Conservation (phyloP, 148 eudicot genomes). For the Linanthus parryae region DNA sequence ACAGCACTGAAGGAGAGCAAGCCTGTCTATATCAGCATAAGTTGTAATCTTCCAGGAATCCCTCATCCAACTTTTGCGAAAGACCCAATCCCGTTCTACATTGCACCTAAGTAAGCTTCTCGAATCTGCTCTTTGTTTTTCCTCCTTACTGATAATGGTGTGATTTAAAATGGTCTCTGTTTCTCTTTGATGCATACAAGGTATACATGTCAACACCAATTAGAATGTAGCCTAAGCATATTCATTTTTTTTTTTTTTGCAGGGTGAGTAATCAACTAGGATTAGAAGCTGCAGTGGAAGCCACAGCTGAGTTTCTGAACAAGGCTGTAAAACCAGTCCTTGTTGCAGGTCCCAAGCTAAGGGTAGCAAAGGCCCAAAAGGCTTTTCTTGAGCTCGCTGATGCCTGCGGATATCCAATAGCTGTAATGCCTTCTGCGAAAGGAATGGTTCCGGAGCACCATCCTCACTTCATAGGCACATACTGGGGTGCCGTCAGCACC, state of each 20-base stretch:
- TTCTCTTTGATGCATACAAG: no score
- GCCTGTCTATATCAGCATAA: conserved; percentile 70
- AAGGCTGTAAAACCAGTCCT: conserved; percentile 79
- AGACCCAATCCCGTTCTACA: conserved; percentile 69
- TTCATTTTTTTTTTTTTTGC: conserved; percentile 4
- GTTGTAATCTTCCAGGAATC: conserved; percentile 73
- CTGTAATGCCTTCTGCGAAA: conserved; percentile 69
- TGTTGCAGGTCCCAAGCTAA: conserved; percentile 63
- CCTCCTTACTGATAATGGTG: not conserved
- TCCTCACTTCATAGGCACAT: conserved; percentile 70
- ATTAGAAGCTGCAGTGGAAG: conserved; percentile 76
- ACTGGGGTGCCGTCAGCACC: conserved; percentile 84
- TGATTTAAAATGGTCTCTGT: no score
- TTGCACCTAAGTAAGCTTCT: conserved; percentile 53
- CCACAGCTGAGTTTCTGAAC: conserved; percentile 60
- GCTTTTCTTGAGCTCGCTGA: conserved; percentile 65
- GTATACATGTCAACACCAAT: no score
- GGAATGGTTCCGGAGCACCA: conserved; percentile 69
- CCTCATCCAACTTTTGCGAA: conserved; percentile 59
- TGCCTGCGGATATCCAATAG: conserved; percentile 68
- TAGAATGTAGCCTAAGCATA: not conserved
- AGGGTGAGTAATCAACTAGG: conserved; percentile 70
- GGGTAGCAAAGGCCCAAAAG: conserved; percentile 55
- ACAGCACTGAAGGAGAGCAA: conserved; percentile 80
- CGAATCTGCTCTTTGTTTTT: not conserved